phyloP scores from a whole-genome alignment of 2,329 filamentous ascomycete species.

The Sporothrix curviconia region DNA sequence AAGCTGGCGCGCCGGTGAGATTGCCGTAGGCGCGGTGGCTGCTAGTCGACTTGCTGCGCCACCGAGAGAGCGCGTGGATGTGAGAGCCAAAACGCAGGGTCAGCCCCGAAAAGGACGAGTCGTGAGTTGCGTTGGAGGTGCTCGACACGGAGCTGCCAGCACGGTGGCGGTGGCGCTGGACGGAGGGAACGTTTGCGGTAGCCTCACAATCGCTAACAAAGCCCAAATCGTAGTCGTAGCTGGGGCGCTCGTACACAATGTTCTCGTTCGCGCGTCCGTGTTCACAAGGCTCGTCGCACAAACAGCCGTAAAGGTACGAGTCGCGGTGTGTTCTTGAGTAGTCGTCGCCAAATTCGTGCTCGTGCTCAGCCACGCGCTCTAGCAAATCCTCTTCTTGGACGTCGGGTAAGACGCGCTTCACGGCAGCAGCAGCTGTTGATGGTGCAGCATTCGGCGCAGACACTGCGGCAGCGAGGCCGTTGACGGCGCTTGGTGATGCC shows the following conservation, averaged over 20 bases:
- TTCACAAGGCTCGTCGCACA: constrained; percentile 60
- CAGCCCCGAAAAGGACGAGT: constrained; percentile 56
- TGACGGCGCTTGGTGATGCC: constrained; percentile 44
- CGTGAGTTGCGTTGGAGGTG: constrained; percentile 23
- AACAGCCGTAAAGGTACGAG: constrained; percentile 54
- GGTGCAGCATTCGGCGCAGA: constrained; percentile 41
- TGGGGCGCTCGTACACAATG: constrained; percentile 32
- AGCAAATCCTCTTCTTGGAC: constrained; percentile 81
- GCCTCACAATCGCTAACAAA: constrained; percentile 61
- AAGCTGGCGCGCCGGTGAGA: constrained; percentile 52
- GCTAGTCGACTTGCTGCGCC: constrained; percentile 34
- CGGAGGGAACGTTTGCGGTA: constrained; percentile 20
- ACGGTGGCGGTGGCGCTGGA: constrained; percentile 3
- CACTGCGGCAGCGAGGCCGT: constrained; percentile 42
- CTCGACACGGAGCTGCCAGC: constrained; percentile 11
- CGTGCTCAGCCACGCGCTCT: constrained; percentile 48
- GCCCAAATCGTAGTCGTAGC: constrained; percentile 59
- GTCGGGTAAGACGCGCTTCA: constrained; percentile 66
- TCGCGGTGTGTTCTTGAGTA: neutral
- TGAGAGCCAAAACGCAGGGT: constrained; percentile 60
- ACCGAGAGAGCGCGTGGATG: constrained; percentile 46
- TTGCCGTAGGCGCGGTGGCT: constrained; percentile 41
- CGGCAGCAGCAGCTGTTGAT: constrained; percentile 40
- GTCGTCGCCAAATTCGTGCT: neutral
- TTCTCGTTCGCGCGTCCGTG: constrained; percentile 36